Evolutionary conservation across 2,329 filamentous ascomycete species (phyloP).

Genomic region (Metarhizium humberi): DNA sequence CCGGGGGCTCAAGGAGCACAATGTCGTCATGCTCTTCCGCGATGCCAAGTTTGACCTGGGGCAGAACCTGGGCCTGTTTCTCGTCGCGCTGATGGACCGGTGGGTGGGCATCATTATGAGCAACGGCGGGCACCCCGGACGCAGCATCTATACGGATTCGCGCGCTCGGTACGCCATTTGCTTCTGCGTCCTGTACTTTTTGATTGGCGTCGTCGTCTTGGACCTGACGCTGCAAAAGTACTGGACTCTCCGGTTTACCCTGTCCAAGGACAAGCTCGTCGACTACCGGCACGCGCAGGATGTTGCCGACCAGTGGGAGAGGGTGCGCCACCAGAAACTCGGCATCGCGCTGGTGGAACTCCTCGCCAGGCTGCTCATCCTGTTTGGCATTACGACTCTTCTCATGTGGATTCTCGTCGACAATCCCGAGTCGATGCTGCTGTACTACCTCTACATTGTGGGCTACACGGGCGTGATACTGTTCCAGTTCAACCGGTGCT

Average conservation of each 20-base stretch:
- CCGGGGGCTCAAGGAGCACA: conserved; percentile 28
- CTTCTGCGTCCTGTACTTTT: conserved; percentile 30
- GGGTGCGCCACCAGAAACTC: conserved; percentile 2
- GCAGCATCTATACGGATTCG: conserved; percentile 20
- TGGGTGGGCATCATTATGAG: conserved; percentile 28
- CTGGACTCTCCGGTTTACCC: conserved; percentile 22
- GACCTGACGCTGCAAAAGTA: conserved; percentile 26
- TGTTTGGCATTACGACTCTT: neutral
- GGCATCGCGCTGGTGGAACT: neutral
- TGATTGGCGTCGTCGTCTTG: conserved; percentile 26
- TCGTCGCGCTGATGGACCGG: conserved; percentile 28
- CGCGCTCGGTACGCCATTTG: conserved; percentile 26
- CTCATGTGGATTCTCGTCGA: conserved; percentile 11
- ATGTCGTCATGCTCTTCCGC: conserved; percentile 26
- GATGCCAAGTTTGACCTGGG: conserved; percentile 25
- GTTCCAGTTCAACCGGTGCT: conserved; percentile 31
- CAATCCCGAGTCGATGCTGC: conserved; percentile 17
- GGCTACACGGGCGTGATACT: conserved; percentile 27
- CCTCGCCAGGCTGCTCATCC: neutral
- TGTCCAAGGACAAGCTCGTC: conserved; percentile 23
- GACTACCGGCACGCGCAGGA: conserved; percentile 16
- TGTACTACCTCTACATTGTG: conserved; percentile 25
- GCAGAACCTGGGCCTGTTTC: conserved; percentile 26
- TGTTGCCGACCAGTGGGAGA: conserved; percentile 13
- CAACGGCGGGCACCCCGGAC: conserved; percentile 14